Percentiles rank a stretch among this genome's conserved stretches.
Conservation (phyloP, 768 basidiomycete genomes). For the Leccinum olivaceopallidum region DNA sequence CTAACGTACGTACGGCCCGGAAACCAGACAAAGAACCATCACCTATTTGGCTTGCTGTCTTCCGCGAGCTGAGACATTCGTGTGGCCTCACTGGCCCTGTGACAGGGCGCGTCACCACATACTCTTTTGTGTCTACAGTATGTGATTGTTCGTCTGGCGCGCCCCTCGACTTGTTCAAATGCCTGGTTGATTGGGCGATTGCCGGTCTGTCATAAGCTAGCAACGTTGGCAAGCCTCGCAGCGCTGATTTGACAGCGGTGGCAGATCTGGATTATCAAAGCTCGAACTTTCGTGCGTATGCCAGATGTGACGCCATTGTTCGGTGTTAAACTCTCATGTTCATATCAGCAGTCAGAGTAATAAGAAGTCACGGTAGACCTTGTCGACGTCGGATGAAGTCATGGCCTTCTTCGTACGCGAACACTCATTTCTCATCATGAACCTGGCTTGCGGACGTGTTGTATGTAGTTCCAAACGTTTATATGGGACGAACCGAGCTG, state of each 20-base stretch:
- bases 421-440: not conserved
- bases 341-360: constrained; percentile 11
- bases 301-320: constrained; percentile 11
- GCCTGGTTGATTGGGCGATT: constrained; percentile 5
- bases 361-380: not conserved
- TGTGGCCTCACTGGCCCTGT: constrained; percentile 6
- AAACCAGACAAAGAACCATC: constrained; percentile 13
- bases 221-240: not conserved
- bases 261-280: constrained; percentile 8
- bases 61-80: constrained; percentile 4
- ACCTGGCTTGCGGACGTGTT: not conserved
- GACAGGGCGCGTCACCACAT: not conserved
- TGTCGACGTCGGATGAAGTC: constrained; percentile 17
- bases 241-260: constrained; percentile 19
- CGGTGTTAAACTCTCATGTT: constrained; percentile 12
- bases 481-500: not conserved
- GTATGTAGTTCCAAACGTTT: not conserved
- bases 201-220: not conserved
- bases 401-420: constrained; percentile 13
- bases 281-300: constrained; percentile 1
- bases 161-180: constrained; percentile 5
- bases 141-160: constrained; percentile 7
- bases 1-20: not conserved
- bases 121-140: not conserved
- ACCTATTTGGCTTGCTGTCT: constrained; percentile 13